Base-by-base conservation (phyloP, 1,139 yeast genomes). In the Pichia norvegensis region DNA sequence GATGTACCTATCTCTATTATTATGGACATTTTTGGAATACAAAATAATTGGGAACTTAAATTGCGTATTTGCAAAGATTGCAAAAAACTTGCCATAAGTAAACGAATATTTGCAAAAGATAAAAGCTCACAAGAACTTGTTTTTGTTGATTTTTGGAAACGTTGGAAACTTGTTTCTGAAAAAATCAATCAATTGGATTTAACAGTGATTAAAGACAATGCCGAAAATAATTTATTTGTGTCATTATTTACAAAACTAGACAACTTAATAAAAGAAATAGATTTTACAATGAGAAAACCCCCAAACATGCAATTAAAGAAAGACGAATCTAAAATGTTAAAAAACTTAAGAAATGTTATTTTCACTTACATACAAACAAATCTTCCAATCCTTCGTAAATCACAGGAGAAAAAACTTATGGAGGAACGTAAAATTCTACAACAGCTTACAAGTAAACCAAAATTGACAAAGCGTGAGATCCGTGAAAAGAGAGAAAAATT, bases 11-110 rank as follows among this genome's bases (percentile, higher is more conserved):
- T 85, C 20, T 62, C 78, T 11, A 70, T 67, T 19, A 62, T 70
- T 38, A 55, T 74, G 36, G 29, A 36, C 16, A 36, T 36, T 23
- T 25, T 22, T 8, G 39, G 29, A 20, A 11, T 17, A 22, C 29
- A 36, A n/a, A 22, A 25, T 23, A 20, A 27, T 17, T 23, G 6
- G 48, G 31, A 39, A 14, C 37, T 53, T 8, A 46, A 47, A 2
- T 37, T 80, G 1, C 61, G 96, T 41, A 66, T 88, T 37, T 90
- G 97, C 62, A 66, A 72, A 2, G 67, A 70, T 42, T 90, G 97
- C 66, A 81, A 85, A 48, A 70, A 78, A 53, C 67, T 70, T 2
- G 64, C 88, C 21, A 76, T 85, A 47, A 70, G 73, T 40, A 78
- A 74, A 40, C 72, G 78, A 56, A 77, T 80, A 50, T 70, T 74